phyloP scores from a whole-genome alignment of 2,329 filamentous ascomycete species.

The Byssochlamys sp. region DNA sequence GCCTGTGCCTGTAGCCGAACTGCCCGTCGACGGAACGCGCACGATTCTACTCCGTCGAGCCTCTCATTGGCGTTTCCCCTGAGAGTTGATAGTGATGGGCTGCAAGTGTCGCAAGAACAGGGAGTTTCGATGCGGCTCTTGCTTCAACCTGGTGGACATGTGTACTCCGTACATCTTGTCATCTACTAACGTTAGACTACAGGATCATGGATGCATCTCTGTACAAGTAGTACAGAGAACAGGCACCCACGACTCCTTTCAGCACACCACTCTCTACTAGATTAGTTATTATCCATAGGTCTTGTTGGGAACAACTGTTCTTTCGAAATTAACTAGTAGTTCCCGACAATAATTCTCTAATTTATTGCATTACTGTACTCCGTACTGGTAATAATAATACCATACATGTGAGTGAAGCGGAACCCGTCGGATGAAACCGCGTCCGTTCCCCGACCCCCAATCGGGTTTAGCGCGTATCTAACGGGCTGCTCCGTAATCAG shows the following conservation, averaged over 20 bases:
- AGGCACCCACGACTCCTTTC: not conserved
- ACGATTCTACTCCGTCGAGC: not conserved
- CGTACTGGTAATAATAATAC: not conserved
- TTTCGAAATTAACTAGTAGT: not conserved
- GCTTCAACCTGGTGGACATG: too few relatives aligned
- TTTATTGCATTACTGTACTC: too few relatives aligned
- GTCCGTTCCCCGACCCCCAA: not conserved
- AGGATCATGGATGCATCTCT: too few relatives aligned
- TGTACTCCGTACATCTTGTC: too few relatives aligned
- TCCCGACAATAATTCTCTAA: too few relatives aligned
- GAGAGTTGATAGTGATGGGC: not conserved
- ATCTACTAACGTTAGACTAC: too few relatives aligned
- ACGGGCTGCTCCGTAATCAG: not conserved
- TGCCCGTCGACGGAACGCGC: not conserved
- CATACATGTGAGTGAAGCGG: not conserved
- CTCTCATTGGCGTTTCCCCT: not conserved
- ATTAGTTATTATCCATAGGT: not conserved
- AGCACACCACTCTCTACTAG: too few relatives aligned
- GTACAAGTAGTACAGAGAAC: too few relatives aligned
- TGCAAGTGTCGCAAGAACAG: not conserved
- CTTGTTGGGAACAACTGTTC: not conserved
- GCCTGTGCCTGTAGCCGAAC: not conserved
- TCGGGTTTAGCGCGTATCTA: not conserved
- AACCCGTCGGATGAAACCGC: not conserved
- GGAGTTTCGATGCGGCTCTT: not conserved